Percentiles rank a stretch among this genome's conserved stretches.
These are phyloP conservation scores for Chromera velia DNA, from an alignment of 73 alveolate species.

Conservation along the genomic window DNA sequence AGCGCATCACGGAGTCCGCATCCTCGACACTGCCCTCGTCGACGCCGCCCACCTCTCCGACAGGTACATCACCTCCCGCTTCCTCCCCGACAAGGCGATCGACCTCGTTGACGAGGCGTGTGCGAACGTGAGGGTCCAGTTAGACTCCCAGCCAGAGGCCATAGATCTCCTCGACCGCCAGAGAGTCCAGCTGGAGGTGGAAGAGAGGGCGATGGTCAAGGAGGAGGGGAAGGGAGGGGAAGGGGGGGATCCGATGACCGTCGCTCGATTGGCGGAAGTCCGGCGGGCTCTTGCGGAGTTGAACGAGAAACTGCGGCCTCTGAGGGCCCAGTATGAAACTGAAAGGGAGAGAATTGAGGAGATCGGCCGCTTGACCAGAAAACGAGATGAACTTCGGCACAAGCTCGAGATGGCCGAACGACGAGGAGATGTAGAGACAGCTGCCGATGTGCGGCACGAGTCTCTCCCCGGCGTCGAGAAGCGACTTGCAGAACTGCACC, in stretches of 20 bases:
- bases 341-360: neutral
- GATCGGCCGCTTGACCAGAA: neutral
- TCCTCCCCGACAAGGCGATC: slow-evolving; percentile 31
- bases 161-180: slow-evolving; percentile 28
- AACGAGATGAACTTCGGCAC: neutral
- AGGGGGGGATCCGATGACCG: neutral
- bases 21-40: slow-evolving; percentile 25
- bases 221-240: slow-evolving; percentile 14
- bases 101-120: slow-evolving; percentile 10
- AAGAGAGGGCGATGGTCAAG: slow-evolving; percentile 22
- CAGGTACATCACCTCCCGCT: slow-evolving; percentile 8
- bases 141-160: slow-evolving; percentile 37
- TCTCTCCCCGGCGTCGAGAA: slow-evolving; percentile 36
- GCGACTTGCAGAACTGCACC: slow-evolving; percentile 18
- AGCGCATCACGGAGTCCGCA: slow-evolving; percentile 34
- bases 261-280: neutral
- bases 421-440: neutral
- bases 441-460: slow-evolving; percentile 30
- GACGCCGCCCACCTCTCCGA: slow-evolving; percentile 23
- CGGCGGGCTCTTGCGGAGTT: slow-evolving; percentile 8
- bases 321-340: slow-evolving; percentile 8
- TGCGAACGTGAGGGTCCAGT: slow-evolving; percentile 32
- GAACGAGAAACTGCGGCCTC: slow-evolving; percentile 19
- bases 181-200: slow-evolving; percentile 25
- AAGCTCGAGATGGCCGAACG: neutral